Evolutionary conservation across 805 yeast species (phyloP).

Genomic region (Hagleromyces aurorensis): DNA sequence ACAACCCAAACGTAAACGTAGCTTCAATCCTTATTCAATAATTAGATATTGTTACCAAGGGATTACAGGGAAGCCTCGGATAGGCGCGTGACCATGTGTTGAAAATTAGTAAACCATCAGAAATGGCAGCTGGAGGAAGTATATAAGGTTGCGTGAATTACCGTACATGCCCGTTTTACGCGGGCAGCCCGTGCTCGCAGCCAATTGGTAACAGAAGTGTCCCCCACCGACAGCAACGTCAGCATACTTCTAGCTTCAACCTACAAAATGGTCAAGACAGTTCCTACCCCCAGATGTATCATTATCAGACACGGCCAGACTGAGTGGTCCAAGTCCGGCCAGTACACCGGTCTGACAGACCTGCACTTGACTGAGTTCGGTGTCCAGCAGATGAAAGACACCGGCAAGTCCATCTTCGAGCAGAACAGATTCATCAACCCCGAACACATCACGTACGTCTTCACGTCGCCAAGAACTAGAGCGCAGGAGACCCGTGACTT

Average conservation of each 20-base stretch:
- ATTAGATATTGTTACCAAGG: too few species aligned
- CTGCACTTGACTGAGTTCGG: slow-evolving; percentile 72
- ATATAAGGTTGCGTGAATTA: too few species aligned
- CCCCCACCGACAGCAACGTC: too few species aligned
- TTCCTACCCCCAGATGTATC: slow-evolving; percentile 56
- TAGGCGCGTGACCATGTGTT: too few species aligned
- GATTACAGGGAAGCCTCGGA: too few species aligned
- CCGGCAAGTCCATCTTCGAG: slow-evolving; percentile 67
- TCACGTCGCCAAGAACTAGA: slow-evolving; percentile 74
- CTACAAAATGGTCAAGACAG: slow-evolving; percentile 15
- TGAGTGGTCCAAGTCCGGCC: slow-evolving; percentile 93
- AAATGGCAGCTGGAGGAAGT: too few species aligned
- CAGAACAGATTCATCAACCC: slow-evolving; percentile 56
- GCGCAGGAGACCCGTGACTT: slow-evolving; percentile 70
- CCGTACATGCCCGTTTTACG: too few species aligned
- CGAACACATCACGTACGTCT: slow-evolving; percentile 48
- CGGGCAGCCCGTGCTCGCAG: too few species aligned
- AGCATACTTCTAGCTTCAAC: too few species aligned
- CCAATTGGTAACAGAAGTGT: background rate
- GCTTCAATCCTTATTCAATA: too few species aligned
- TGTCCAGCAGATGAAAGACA: slow-evolving; percentile 60
- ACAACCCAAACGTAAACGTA: too few species aligned
- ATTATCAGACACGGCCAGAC: slow-evolving; percentile 86
- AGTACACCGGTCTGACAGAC: slow-evolving; percentile 83
- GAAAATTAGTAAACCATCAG: too few species aligned